phyloP scores from a whole-genome alignment of 495 filamentous ascomycete species.

The Penicillium chermesinum region DNA sequence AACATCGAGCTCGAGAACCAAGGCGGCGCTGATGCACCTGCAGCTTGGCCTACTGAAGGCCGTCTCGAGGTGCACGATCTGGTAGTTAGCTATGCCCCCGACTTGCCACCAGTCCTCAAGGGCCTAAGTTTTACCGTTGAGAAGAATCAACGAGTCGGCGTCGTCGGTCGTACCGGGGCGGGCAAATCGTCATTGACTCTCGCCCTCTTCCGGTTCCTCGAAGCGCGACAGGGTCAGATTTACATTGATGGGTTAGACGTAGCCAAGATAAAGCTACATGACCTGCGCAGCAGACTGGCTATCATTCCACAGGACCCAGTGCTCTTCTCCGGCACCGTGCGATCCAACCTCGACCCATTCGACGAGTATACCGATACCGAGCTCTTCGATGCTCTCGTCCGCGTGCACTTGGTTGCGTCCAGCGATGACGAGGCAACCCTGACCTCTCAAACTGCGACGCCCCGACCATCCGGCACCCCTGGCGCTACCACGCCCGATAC shows the following conservation, averaged over 20 bases:
- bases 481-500: constrained; percentile 24
- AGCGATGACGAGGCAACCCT: constrained; percentile 31
- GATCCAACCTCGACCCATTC: constrained; percentile 79
- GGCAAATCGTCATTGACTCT: constrained; percentile 83
- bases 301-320: constrained; percentile 88
- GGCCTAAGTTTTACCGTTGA: constrained; percentile 66
- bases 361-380: constrained; percentile 64
- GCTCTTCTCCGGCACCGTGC: constrained; percentile 79
- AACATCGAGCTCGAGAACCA: constrained; percentile 65
- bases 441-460: constrained; percentile 28
- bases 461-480: constrained; percentile 16
- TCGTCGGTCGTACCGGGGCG: constrained; percentile 81
- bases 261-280: constrained; percentile 66
- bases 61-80: constrained; percentile 68
- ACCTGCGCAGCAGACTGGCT: constrained; percentile 66
- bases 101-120: constrained; percentile 71
- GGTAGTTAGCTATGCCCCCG: constrained; percentile 68
- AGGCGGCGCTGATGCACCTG: constrained; percentile 54
- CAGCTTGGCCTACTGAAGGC: constrained; percentile 76
- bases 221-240: constrained; percentile 65
- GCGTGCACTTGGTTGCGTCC: constrained; percentile 64
- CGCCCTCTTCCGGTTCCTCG: constrained; percentile 78
- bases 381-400: constrained; percentile 67
- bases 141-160: constrained; percentile 69
- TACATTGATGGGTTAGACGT: constrained; percentile 73